phyloP scores from a whole-genome alignment of 1,284 basidiomycete species.

The Peniophora sp. region DNA sequence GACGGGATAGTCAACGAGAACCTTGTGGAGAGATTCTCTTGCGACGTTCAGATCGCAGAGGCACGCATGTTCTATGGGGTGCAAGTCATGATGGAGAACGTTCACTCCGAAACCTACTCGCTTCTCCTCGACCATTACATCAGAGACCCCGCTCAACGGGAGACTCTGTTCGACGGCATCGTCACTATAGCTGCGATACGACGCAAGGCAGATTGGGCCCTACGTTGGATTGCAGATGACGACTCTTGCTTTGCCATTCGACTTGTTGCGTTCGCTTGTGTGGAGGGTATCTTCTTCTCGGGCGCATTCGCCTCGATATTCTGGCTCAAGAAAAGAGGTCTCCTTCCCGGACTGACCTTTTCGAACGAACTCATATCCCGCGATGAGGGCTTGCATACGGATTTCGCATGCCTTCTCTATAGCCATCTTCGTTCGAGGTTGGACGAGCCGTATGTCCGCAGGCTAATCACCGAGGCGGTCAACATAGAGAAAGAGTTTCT shows the following conservation, averaged over 20 bases:
- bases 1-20: conserved; percentile 99
- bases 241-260: conserved; percentile 85
- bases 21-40: conserved; percentile 90
- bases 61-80: conserved; percentile 99
- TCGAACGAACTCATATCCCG: conserved; percentile 97
- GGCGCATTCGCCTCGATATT: conserved; percentile 94
- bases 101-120: conserved; percentile 96
- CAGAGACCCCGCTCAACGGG: conserved; percentile 79
- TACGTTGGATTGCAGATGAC: conserved; percentile 87
- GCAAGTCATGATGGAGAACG: conserved; percentile 99
- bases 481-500: conserved; percentile 81
- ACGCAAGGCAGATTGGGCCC: conserved; percentile 91
- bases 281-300: conserved; percentile 98
- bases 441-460: conserved; percentile 17
- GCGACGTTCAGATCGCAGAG: conserved; percentile 91
- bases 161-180: conserved; percentile 89
- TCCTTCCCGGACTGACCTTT: conserved; percentile 97
- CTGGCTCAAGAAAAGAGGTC: conserved; percentile 97
- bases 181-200: conserved; percentile 91
- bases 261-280: conserved; percentile 91
- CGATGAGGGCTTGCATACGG: conserved; percentile 98
- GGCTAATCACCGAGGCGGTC: conserved; percentile 82
- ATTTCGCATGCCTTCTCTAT: conserved; percentile 97
- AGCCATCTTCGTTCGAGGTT: conserved; percentile 25
- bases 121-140: conserved; percentile 98